Evolutionary conservation across 345 rosid species (phyloP).

Genomic region (Aurinia saxatilis): DNA sequence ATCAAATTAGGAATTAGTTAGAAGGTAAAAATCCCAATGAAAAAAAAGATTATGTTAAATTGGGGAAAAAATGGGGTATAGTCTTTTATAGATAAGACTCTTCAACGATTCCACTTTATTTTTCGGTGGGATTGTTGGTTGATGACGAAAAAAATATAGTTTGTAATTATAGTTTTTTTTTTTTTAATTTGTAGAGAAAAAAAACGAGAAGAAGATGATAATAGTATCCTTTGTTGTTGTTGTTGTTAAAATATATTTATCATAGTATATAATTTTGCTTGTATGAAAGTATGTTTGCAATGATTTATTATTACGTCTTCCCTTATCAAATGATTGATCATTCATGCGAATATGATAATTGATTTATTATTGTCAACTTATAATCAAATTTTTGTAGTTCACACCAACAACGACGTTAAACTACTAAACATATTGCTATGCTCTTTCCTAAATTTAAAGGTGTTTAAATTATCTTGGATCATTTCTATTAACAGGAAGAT

Average conservation of each 20-base stretch:
- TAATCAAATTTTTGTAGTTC: neutral
- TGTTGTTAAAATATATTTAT: neutral
- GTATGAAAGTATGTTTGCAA: constrained; percentile 1
- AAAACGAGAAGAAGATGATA: neutral
- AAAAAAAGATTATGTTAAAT: constrained; percentile 6
- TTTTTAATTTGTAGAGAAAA: constrained; percentile 41
- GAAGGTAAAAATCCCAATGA: neutral
- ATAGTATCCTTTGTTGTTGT: constrained; percentile 12
- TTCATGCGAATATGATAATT: constrained; percentile 8
- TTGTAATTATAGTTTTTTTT: constrained; percentile 30
- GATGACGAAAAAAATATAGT: constrained; percentile 29
- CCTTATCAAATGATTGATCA: constrained; percentile 24
- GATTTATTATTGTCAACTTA: neutral
- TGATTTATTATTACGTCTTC: constrained; percentile 27
- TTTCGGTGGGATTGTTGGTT: constrained; percentile 62
- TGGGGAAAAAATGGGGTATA: constrained; percentile 11
- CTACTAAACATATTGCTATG: neutral
- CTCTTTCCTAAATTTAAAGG: neutral
- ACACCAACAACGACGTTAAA: constrained; percentile 10
- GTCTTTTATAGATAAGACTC: constrained; percentile 25
- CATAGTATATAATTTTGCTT: constrained; percentile 33
- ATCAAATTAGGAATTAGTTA: neutral
- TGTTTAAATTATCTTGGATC: neutral
- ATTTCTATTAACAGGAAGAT: constrained; percentile 3
- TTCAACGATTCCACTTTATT: constrained; percentile 46